Evolutionary conservation across 2,329 filamentous ascomycete genomes (phyloP).

Genomic region (Fusarium mangiferae): DNA sequence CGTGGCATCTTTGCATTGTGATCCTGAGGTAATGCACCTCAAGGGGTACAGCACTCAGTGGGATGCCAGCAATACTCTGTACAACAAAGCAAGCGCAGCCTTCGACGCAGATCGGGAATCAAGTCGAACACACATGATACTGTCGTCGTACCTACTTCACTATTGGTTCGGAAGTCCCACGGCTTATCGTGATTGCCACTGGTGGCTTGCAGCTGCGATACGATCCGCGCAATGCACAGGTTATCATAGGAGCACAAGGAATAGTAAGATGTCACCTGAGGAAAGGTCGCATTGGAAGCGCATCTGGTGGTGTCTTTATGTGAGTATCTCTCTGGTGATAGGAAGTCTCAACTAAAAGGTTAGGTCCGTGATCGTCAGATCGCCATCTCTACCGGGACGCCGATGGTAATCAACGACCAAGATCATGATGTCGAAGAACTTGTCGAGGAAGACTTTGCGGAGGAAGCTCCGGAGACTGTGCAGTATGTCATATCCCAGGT

Average conservation of each 20-base stretch:
- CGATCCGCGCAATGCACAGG: background rate
- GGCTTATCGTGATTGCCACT: background rate
- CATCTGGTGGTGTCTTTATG: constrained; percentile 7
- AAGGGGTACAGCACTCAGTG: constrained; percentile 3
- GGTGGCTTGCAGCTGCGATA: constrained; percentile 9
- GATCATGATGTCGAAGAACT: background rate
- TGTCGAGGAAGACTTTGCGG: rapidly evolving
- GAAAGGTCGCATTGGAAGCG: background rate
- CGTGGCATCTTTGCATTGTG: constrained; percentile 9
- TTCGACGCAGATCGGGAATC: background rate
- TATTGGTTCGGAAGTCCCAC: constrained; percentile 26
- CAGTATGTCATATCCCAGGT: background rate
- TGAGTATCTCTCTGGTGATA: rapidly evolving
- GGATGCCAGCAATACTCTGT: background rate
- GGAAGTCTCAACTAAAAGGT: rapidly evolving
- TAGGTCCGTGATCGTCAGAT: background rate
- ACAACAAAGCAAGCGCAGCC: background rate
- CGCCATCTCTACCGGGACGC: background rate
- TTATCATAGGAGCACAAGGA: background rate
- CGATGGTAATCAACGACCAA: background rate
- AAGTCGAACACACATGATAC: background rate
- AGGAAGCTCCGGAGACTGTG: background rate
- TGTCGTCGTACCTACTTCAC: constrained; percentile 13
- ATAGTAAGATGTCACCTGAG: rapidly evolving
- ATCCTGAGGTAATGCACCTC: background rate